phyloP scores from a whole-genome alignment of 2,329 filamentous ascomycete species.

The Calonectria hawksworthii region DNA sequence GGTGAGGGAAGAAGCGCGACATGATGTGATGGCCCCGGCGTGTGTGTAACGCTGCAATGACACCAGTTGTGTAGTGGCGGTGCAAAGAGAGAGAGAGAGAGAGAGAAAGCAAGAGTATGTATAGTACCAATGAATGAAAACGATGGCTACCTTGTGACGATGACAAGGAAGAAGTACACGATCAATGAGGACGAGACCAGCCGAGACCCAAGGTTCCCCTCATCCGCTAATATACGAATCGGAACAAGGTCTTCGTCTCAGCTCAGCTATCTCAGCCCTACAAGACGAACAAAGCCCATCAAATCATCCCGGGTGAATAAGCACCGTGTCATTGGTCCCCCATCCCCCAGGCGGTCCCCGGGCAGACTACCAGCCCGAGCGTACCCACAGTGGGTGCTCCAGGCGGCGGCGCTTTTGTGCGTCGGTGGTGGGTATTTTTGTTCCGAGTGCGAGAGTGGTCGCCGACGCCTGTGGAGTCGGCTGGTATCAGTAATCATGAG shows the following conservation, averaged over 20 bases:
- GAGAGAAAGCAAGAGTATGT: background rate
- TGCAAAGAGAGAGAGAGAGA: too few relatives aligned
- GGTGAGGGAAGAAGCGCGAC: constrained; percentile 69
- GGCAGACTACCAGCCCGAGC: constrained; percentile 34
- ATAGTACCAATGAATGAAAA: background rate
- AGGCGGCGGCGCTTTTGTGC: background rate
- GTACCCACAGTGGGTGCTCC: constrained; percentile 9
- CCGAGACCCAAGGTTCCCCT: background rate
- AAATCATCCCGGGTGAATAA: constrained; percentile 36
- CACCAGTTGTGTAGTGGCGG: background rate
- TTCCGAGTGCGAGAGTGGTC: background rate
- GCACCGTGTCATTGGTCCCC: constrained; percentile 35
- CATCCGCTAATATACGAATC: background rate
- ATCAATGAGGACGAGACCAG: background rate
- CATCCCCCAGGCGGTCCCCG: constrained; percentile 20
- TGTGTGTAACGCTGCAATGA: background rate
- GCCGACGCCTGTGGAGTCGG: background rate
- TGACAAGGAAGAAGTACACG: background rate
- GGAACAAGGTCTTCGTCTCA: background rate
- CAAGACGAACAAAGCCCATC: constrained; percentile 6
- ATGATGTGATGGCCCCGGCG: constrained; percentile 49
- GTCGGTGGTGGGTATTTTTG: background rate
- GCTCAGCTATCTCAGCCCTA: constrained; percentile 16
- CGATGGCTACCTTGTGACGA: background rate
- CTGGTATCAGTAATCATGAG: background rate